These are phyloP conservation scores for Botryotinia narcissicola DNA, from an alignment of 2,329 filamentous ascomycete species.

Conservation along the genomic window DNA sequence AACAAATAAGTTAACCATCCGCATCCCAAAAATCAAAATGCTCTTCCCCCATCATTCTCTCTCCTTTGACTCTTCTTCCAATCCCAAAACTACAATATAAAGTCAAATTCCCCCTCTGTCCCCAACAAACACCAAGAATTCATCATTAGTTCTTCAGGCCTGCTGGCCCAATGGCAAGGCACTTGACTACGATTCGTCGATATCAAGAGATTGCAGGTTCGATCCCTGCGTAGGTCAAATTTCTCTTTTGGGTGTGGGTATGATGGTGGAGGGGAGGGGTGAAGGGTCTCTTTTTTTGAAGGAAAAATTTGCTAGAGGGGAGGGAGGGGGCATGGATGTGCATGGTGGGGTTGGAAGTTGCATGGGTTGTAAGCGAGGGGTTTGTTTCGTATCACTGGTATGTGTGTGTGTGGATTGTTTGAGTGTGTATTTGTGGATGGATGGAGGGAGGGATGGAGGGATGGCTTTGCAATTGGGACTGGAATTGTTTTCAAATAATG, in stretches of 20 bases:
- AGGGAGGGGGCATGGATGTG: background rate
- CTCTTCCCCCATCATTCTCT: background rate
- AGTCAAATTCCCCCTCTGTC: rapidly evolving
- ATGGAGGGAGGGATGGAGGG: background rate
- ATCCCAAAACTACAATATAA: background rate
- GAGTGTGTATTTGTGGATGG: background rate
- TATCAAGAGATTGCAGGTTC: conserved; percentile 50
- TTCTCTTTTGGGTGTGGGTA: background rate
- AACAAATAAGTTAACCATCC: background rate
- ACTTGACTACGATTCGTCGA: conserved; percentile 45
- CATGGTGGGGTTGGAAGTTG: background rate
- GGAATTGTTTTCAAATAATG: background rate
- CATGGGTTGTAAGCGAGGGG: too few species aligned
- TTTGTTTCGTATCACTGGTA: too few species aligned
- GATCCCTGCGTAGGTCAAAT: conserved; percentile 38
- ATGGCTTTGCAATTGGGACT: background rate
- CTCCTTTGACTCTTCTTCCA: rapidly evolving
- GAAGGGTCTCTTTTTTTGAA: background rate
- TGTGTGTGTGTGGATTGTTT: background rate
- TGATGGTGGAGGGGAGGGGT: background rate
- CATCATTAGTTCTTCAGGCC: background rate
- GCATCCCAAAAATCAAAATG: background rate
- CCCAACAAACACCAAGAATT: background rate
- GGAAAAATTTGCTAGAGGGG: background rate
- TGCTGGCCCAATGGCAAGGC: conserved; percentile 48